A percentile compares a stretch with the other conserved stretches of the same genome.
phyloP scores from a whole-genome alignment of 2,329 filamentous ascomycete species.

The Fusarium goolgardi region DNA sequence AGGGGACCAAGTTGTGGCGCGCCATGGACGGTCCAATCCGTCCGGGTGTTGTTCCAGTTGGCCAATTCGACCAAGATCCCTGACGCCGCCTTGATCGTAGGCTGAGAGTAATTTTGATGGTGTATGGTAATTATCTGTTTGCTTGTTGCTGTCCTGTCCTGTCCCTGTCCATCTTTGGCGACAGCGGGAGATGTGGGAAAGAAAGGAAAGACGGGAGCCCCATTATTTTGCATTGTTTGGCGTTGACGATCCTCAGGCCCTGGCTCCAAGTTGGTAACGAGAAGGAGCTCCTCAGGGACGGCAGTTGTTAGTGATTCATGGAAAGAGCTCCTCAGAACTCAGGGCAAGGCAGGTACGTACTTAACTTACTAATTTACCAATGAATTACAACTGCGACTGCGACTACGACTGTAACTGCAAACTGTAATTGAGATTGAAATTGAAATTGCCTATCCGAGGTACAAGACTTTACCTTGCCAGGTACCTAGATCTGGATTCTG shows the following conservation, averaged over 20 bases:
- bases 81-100: constrained; percentile 31
- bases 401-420: not conserved
- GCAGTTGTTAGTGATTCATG: constrained; percentile 17
- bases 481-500: not conserved
- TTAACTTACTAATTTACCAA: not conserved
- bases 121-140: constrained; percentile 19
- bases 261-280: not conserved
- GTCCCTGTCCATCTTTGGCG: not conserved
- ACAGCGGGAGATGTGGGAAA: constrained; percentile 12
- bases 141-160: constrained; percentile 1
- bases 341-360: not conserved
- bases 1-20: constrained; percentile 27
- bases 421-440: too few relatives aligned
- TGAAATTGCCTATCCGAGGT: not conserved
- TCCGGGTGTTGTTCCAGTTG: constrained; percentile 60
- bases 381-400: not conserved
- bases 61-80: constrained; percentile 51
- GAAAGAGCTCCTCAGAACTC: constrained; percentile 13
- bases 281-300: constrained; percentile 23
- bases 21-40: constrained; percentile 52
- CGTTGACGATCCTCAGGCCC: constrained; percentile 27
- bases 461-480: not conserved
- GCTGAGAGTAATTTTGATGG: constrained; percentile 25
- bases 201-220: constrained; percentile 14
- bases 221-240: constrained; percentile 13